Base-by-base conservation (phyloP, 2,329 filamentous ascomycete species). In the Fusarium xyrophilum region DNA sequence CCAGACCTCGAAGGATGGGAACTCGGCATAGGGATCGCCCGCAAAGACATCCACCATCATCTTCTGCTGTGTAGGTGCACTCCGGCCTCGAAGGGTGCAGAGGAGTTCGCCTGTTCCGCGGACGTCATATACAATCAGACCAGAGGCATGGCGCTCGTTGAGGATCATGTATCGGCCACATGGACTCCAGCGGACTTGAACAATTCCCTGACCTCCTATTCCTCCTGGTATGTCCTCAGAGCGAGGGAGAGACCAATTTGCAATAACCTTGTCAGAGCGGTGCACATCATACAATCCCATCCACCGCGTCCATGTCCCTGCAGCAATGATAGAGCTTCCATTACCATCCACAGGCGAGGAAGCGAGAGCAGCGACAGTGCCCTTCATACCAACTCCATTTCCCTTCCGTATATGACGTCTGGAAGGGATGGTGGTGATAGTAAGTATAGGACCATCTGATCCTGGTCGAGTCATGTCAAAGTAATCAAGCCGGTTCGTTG, bases 271-370 rank as follows among this genome's bases (percentile, higher is more conserved):
- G 51, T 86, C 84, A 3, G 84, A 78, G 4, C 86, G 84, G 13
- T 80, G 77, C n/a, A 88, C 78, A 74, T 90, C 88, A 74, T 90
- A 90, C 9, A 90, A 76, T 0, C 87, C 87, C 56, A 90, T 76
- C 82, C 85, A 88, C 3, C 88, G 81, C 2, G 86, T 89, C 85
- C 88, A 88, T 0, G 88, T 90, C 12, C 88, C 88, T 1, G 88
- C 88, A 1, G 87, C 88, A 35, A 89, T 66, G 30, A 89, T 76
- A 32, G 76, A 75, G 10, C 71, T 68, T 5, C 73, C 75, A 28
- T 75, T 73, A 23, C 73, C 73, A 38, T 78, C 76, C 0, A 75
- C 64, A 1, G 79, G 80, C 56, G 85, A 85, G 5, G 81, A 76
- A n/a, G 83, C 79, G 0, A 90, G 78, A 1, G 87, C 81, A 2